Evolutionary conservation across 805 yeast species (phyloP), one percentile per base, ranked within the genome.

Genomic region (Pichia phayaonensis): DNA sequence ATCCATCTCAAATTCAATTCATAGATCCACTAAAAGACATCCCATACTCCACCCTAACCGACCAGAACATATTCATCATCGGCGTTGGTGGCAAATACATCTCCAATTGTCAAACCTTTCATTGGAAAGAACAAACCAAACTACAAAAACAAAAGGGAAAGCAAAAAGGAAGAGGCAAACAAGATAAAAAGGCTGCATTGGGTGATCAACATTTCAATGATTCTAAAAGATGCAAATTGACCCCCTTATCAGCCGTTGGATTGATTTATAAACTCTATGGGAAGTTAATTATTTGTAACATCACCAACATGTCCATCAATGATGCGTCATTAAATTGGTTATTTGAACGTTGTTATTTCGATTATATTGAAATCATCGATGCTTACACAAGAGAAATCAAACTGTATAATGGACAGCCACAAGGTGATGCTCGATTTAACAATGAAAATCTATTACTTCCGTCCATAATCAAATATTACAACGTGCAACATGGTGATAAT

Each of bases 401-500:
- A 60, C 78, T 90, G 54, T 75, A 75, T 63, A 82, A 84, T 58
- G 85, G 79, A 60, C 76, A 74, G 3, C 71, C n/a, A 13, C 5
- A 69, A 22, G 55, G 47, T 31, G 70, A 72, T 55, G 81, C 86
- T 47, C 76, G 72, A 56, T 92, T 86, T 72, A 75, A 76, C 56
- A 87, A 83, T 61, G 76, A 76, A 56, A 79, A 81, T 57, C 82
- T 87, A 67, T 76, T 86, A 15, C 74, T 92, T 47, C 90, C 96
- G 8, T 74, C 87, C 0, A 69, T 89, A 40, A 86, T 92, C 8
- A 71, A 90, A 16, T 76, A 79, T 52, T 73, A 90, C 66, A 90
- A 90, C 65, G 97, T 97, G 21, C 68, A 76, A n/a, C n/a, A n/a
- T n/a, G n/a, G n/a, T 42, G 88, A 96, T 94, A 81, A 81, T 58